Percentiles rank a stretch among this genome's conserved stretches.
phyloP scores from a whole-genome alignment of 148 eudicot genomes.

The Chenopodium album region DNA sequence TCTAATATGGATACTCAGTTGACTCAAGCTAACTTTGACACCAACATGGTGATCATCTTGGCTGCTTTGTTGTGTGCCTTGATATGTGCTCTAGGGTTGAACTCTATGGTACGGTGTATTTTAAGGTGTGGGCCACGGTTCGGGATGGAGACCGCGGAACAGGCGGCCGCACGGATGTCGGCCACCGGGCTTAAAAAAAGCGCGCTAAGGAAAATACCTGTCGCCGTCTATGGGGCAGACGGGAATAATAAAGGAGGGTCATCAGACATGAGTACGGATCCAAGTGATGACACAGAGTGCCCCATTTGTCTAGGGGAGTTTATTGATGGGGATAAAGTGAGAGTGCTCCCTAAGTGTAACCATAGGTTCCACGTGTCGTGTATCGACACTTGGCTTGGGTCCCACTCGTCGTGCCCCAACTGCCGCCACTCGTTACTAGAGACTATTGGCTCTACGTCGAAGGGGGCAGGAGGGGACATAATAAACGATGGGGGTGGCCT shows the following conservation, averaged over 20 bases:
- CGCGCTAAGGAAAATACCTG: conserved; percentile 36
- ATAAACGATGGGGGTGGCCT: background rate
- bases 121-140: conserved; percentile 31
- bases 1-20: conserved; percentile 7
- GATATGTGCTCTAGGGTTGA: conserved; percentile 48
- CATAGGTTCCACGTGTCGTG: conserved; percentile 63
- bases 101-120: conserved; percentile 44
- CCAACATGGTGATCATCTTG: conserved; percentile 51
- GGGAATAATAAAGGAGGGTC: background rate
- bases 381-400: conserved; percentile 56
- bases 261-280: background rate
- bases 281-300: conserved; percentile 37
- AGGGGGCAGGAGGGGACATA: background rate
- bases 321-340: conserved; percentile 54
- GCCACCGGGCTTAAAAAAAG: conserved; percentile 47
- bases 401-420: conserved; percentile 59
- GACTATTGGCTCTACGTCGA: background rate
- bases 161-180: conserved; percentile 17
- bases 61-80: conserved; percentile 53
- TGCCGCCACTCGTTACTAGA: conserved; percentile 49
- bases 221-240: conserved; percentile 35
- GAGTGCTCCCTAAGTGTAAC: conserved; percentile 59
- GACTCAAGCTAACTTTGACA: conserved; percentile 39
- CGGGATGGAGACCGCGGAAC: conserved; percentile 22
- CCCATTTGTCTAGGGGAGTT: conserved; percentile 64